Evolutionary conservation across 2,329 filamentous ascomycete species (phyloP).

Genomic region (Bipolaris zeicola): DNA sequence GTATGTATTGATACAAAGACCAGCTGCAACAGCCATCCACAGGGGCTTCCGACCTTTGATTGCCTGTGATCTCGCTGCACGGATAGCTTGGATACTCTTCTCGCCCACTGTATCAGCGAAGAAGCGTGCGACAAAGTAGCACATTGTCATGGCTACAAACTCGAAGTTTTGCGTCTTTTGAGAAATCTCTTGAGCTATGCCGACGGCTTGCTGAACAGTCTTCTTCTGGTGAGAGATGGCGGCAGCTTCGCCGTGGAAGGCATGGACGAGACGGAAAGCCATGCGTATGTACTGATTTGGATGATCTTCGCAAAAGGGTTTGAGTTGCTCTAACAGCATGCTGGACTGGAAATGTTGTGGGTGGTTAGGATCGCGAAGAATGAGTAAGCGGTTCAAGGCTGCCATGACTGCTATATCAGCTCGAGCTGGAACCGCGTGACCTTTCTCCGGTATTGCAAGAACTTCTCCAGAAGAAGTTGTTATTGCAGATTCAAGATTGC

Average conservation of each 20-base stretch:
- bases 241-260: constrained; percentile 65
- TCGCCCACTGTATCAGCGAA: constrained; percentile 79
- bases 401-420: constrained; percentile 55
- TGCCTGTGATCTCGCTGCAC: constrained; percentile 36
- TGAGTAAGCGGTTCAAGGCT: constrained; percentile 55
- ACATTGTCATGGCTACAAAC: constrained; percentile 80
- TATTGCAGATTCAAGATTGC: constrained; percentile 72
- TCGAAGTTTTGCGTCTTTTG: constrained; percentile 75
- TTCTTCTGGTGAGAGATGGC: constrained; percentile 78
- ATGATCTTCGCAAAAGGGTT: constrained; percentile 70
- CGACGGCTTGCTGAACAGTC: constrained; percentile 64
- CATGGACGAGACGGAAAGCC: constrained; percentile 76
- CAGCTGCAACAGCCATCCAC: constrained; percentile 42
- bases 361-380: constrained; percentile 49
- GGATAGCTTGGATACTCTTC: constrained; percentile 57
- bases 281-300: constrained; percentile 76
- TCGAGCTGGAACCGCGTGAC: constrained; percentile 30
- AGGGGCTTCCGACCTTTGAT: constrained; percentile 28
- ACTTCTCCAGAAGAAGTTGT: constrained; percentile 66
- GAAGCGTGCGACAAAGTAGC: constrained; percentile 81
- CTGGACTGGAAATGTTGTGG: constrained; percentile 60
- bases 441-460: constrained; percentile 58
- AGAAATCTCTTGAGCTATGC: constrained; percentile 68
- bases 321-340: constrained; percentile 68
- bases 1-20: constrained; percentile 39